Percentiles rank a stretch among this genome's conserved stretches.
These are phyloP conservation scores for Thermothelomyces thermophilus DNA, from an alignment of 2,329 filamentous ascomycete species.

Conservation along the genomic window DNA sequence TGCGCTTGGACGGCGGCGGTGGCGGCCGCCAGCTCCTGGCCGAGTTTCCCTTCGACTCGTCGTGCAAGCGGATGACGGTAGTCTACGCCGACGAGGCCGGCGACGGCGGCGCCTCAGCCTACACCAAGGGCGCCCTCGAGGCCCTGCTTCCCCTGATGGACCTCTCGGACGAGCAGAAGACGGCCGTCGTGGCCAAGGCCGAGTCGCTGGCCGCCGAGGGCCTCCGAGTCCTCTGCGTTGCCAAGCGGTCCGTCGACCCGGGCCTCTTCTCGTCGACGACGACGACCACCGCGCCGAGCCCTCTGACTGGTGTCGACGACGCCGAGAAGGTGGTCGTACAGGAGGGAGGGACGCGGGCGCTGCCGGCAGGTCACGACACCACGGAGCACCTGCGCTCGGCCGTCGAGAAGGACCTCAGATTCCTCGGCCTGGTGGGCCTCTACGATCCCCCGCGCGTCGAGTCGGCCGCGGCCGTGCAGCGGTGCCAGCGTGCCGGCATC, in stretches of 20 bases:
- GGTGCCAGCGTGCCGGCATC: constrained; percentile 56
- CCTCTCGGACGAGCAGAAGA: constrained; percentile 41
- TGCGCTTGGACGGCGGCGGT: no score
- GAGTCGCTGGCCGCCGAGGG: constrained; percentile 56
- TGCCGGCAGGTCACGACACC: constrained; percentile 27
- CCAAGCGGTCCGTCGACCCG: constrained; percentile 39
- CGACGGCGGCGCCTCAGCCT: constrained; percentile 38
- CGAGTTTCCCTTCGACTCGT: constrained; percentile 68
- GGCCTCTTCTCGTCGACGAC: background rate
- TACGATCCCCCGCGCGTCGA: constrained; percentile 67
- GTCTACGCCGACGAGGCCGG: constrained; percentile 44
- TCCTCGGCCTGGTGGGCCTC: constrained; percentile 64
- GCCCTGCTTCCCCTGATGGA: constrained; percentile 47
- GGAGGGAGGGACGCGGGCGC: constrained; percentile 3
- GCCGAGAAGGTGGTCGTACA: background rate
- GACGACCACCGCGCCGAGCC: no score
- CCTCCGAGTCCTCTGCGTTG: constrained; percentile 63
- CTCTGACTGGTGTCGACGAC: no score
- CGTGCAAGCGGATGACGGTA: constrained; percentile 69
- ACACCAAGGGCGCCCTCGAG: constrained; percentile 54
- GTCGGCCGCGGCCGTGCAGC: constrained; percentile 53
- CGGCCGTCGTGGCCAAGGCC: constrained; percentile 41
- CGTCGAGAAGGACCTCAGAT: constrained; percentile 52
- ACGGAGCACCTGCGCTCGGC: constrained; percentile 43
- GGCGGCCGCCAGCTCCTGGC: constrained; percentile 44